Percentiles rank a stretch among this genome's conserved stretches.
phyloP scores from a whole-genome alignment of 352 stramenopile species.

The Paralagenidium karlingii region DNA sequence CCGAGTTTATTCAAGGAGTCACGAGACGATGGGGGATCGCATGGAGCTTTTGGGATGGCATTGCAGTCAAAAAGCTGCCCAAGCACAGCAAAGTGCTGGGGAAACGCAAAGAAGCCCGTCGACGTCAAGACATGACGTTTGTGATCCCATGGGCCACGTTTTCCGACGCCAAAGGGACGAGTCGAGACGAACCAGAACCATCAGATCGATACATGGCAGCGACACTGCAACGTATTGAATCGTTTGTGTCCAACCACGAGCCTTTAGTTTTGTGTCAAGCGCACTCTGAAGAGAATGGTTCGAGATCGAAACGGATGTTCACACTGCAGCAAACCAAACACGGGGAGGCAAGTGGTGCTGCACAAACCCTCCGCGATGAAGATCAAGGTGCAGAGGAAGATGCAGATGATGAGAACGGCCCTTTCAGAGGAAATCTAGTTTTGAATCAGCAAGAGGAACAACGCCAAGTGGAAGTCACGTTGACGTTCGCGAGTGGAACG shows the following conservation, averaged over 20 bases:
- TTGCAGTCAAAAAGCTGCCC: slow-evolving; percentile 1
- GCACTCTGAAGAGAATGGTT: slow-evolving; percentile 26
- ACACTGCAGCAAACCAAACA: slow-evolving; percentile 2
- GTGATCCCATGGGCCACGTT: no score
- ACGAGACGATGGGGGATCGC: slow-evolving; percentile 90
- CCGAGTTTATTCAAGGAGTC: slow-evolving; percentile 91
- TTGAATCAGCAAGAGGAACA: background rate
- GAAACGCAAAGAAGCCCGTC: slow-evolving; percentile 69
- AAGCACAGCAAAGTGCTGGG: slow-evolving; percentile 58
- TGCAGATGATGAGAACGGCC: background rate
- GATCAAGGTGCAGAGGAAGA: background rate
- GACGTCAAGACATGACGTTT: slow-evolving; percentile 43
- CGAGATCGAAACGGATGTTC: slow-evolving; percentile 5
- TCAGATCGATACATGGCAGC: slow-evolving; percentile 7
- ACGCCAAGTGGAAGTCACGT: slow-evolving; percentile 15
- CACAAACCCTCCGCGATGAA: background rate
- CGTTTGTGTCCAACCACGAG: background rate
- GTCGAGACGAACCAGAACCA: slow-evolving; percentile 7
- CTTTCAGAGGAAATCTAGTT: background rate
- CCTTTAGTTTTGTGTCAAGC: slow-evolving; percentile 2
- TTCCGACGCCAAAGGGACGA: no score
- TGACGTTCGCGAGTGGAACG: slow-evolving; percentile 34
- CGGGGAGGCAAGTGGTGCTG: background rate
- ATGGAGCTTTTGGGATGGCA: slow-evolving; percentile 75
- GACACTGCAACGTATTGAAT: background rate